Base-by-base conservation (phyloP, 1,139 yeast genomes). In the Candida sp. region DNA sequence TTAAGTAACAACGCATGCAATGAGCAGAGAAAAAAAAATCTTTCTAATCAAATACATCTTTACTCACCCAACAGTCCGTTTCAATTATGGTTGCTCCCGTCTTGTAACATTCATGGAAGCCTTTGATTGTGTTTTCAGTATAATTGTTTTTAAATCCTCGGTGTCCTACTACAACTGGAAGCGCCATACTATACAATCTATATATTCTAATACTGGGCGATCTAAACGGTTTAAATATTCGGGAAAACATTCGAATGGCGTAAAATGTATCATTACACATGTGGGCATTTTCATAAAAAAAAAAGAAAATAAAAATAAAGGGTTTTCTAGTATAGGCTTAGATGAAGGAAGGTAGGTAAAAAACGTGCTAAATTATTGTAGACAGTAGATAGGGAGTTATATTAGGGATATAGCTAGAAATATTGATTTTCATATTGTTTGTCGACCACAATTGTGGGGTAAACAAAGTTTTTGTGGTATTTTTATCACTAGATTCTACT, bases 1-100 rank as follows among this genome's bases (percentile, higher is more conserved):
- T 15, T 15, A 15, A 15, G 19, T 15, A 15, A 15, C 19, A 15
- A 15, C 19, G 19, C 19, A 15, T 15, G 19, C 19, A 15, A 15
- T 15, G 19, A 15, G 19, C 19, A 15, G 19, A 15, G 19, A 15
- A 15, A 15, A 15, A 15, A 15, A 15, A 15, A 15, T 15, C 19
- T 15, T 15, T 15, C 19, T 15, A 15, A 15, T 15, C 19, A 15
- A 15, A 15, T 15, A 15, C 81, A 62, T 93, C 99, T 5, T 66
- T 64, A 2, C 95, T 73, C 45, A 89, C 70, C 71, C 91, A 96
- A 39, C 91, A 70, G 61, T 93, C 97, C 6, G 96, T 84, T 61
- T 91, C 98, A 35, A 93, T 75, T 8, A 81, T 76, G 21, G 79
- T 76, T 23, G 87, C 90, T 0, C 93, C 93, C 19, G 80, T 74